A percentile compares a stretch with the other conserved stretches of the same genome.
Evolutionary conservation across 148 eudicot species (phyloP).

Genomic region (Rhododendron kiyosumense): DNA sequence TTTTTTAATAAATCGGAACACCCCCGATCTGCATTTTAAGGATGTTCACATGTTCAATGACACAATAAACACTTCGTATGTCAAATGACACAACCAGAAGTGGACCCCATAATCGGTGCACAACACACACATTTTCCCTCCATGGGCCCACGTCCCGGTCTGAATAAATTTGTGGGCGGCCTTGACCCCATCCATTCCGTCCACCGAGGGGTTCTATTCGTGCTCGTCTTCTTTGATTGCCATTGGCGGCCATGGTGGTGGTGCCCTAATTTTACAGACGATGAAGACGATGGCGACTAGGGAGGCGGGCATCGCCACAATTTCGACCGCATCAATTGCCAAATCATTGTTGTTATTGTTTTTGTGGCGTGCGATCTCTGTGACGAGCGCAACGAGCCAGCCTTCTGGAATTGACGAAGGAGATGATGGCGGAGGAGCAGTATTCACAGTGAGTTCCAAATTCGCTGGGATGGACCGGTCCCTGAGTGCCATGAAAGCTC

Average conservation of each 20-base stretch:
- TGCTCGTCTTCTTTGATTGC: background rate
- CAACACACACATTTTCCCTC: too few relatives aligned
- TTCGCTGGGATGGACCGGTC: constrained; percentile 63
- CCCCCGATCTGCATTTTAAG: too few relatives aligned
- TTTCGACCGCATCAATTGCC: background rate
- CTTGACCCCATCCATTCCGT: background rate
- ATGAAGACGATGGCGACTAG: background rate
- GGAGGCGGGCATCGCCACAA: background rate
- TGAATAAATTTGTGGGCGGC: background rate
- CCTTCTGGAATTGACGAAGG: constrained; percentile 17
- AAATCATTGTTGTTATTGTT: background rate
- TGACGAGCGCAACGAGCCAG: constrained; percentile 4
- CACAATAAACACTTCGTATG: too few relatives aligned
- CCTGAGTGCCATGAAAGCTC: constrained; percentile 56
- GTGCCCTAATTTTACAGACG: background rate
- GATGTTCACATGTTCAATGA: too few relatives aligned
- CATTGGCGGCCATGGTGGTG: background rate
- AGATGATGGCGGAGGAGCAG: constrained; percentile 23
- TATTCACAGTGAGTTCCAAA: constrained; percentile 60
- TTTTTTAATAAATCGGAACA: too few relatives aligned
- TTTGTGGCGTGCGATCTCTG: background rate
- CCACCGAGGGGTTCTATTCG: background rate
- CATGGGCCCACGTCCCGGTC: too few relatives aligned
- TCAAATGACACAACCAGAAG: too few relatives aligned
- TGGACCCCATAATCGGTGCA: too few relatives aligned